Evolutionary conservation across 495 filamentous ascomycete genomes (phyloP), one percentile per base, ranked within the genome.

Genomic region (Penicillium diatomitis): DNA sequence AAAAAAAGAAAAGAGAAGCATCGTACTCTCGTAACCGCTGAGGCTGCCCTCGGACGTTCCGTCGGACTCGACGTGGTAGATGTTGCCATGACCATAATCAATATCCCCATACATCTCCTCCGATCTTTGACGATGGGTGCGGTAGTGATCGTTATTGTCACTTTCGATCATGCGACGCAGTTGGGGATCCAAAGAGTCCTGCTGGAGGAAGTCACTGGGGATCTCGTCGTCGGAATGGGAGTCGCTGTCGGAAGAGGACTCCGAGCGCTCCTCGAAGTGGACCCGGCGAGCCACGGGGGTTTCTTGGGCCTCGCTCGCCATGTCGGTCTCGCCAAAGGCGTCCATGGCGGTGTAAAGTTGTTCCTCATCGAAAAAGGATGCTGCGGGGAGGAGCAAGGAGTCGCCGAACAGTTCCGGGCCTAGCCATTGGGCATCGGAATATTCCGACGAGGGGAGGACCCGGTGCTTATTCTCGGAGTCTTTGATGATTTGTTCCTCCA

Each of bases 1-100:
- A 34, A 8, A 50, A 46, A 31, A 33, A 44, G 20, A 37, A 50
- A 32, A 53, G 50, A 54, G 44, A 46, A 46, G 55, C 52, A 58
- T 53, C 65, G 63, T 68, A 90, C 87, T 83, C 68, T 90, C 86
- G 66, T 90, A 90, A 48, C 85, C 87, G 66, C 87, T 88, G 29
- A 63, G 81, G 82, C 46, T 74, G 50, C 71, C 78, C 42, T 70
- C 71, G 38, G 76, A 78, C n/a, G 71, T 72, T 35, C 71, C 70
- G 33, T 78, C 74, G 38, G 74, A 74, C 42, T 75, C 69, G 8
- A 77, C 75, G 30, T 75, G 68, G 44, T 74, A 78, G 6, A 75
- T 69, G 60, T 73, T 71, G 31, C 61, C 68, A 47, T 70, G 69
- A 35, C 66, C 69, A 46, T 72, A 73, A 45, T 73, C 72, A 5